These are phyloP conservation scores for Ceratobasidium sp. DNA, from an alignment of 1,284 basidiomycete genomes.

Conservation along the genomic window DNA sequence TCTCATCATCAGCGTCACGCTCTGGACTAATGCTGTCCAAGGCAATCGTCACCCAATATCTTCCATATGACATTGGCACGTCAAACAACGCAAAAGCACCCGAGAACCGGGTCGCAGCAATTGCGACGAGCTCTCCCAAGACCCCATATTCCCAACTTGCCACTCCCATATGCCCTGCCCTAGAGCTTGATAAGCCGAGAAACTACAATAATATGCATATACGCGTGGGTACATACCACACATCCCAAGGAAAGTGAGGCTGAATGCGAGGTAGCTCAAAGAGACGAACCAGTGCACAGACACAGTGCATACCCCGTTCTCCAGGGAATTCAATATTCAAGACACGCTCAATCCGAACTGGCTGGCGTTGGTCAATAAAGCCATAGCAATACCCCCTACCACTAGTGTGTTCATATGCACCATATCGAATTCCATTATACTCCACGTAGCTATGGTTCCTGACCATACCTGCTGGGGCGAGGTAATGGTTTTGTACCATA, in stretches of 20 bases:
- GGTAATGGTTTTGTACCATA: constrained; percentile 1
- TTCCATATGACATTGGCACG: background rate
- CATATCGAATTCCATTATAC: constrained; percentile 13
- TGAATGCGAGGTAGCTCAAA: constrained; percentile 4
- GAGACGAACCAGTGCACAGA: background rate
- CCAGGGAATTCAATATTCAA: constrained; percentile 17
- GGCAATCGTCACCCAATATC: constrained; percentile 11
- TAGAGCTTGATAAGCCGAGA: no score
- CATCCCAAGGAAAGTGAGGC: constrained; percentile 13
- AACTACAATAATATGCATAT: background rate
- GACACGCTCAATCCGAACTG: constrained; percentile 15
- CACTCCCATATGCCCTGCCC: background rate
- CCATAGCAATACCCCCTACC: constrained; percentile 30
- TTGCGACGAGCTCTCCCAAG: background rate
- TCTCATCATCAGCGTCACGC: background rate
- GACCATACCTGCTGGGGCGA: constrained; percentile 11
- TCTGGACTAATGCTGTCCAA: background rate
- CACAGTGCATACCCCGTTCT: background rate
- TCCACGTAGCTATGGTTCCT: constrained; percentile 34
- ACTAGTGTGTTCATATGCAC: constrained; percentile 11
- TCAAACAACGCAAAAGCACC: constrained; percentile 6
- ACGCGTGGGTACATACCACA: constrained; percentile 16
- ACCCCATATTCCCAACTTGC: background rate
- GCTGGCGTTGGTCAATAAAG: background rate
- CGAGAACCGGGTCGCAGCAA: background rate